These are phyloP conservation scores for Aspergillus viridinutans DNA, from an alignment of 2,329 filamentous ascomycete species.

Conservation along the genomic window DNA sequence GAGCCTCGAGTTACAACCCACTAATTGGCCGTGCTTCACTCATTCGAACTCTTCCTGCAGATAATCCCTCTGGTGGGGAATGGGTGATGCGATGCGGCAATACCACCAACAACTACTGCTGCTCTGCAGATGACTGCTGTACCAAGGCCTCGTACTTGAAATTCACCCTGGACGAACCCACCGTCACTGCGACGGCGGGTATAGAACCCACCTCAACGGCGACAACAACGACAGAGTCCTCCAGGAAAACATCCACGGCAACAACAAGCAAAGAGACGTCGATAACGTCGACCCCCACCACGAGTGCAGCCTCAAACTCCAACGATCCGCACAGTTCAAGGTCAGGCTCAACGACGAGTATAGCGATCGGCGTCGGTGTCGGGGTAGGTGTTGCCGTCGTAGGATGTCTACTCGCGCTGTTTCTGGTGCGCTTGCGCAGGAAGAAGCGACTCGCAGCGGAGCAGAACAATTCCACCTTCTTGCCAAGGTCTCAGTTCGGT, in stretches of 20 bases:
- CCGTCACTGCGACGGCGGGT: not conserved
- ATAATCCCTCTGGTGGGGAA: not conserved
- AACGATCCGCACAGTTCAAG: not conserved
- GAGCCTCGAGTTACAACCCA: not conserved
- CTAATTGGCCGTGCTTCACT: no score
- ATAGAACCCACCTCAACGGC: not conserved
- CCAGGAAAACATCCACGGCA: not conserved
- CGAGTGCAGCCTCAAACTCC: not conserved
- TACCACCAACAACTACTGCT: not conserved
- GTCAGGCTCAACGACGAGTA: not conserved
- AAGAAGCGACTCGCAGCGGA: not conserved
- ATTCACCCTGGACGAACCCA: constrained; percentile 1
- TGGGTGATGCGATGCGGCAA: constrained; percentile 3
- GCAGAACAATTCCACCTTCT: not conserved
- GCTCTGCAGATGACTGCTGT: constrained; percentile 5
- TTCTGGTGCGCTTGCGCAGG: not conserved
- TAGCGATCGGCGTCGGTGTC: not conserved
- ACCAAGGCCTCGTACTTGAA: not conserved
- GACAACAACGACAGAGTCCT: not conserved
- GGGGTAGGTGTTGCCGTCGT: not conserved
- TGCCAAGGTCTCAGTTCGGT: not conserved
- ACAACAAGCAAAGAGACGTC: not conserved
- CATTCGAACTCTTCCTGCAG: not conserved
- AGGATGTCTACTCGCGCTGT: not conserved
- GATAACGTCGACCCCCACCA: not conserved